Base-by-base conservation (phyloP, 352 stramenopile species). In the Phytopythium ostracodes region DNA sequence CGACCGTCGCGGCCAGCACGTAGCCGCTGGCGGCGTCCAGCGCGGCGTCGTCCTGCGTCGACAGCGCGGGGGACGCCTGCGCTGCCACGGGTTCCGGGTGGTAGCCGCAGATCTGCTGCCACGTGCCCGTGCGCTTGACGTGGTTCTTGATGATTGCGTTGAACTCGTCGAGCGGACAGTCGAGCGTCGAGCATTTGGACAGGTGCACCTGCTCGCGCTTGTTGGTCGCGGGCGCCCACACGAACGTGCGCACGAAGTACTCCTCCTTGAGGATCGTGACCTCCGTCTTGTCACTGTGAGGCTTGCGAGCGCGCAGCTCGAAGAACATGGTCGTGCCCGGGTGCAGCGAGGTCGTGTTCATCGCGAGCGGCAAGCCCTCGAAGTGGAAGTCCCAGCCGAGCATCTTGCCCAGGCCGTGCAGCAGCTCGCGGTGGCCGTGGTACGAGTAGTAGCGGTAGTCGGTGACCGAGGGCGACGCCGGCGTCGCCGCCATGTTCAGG, bases 61-160 rank as follows among this genome's bases (percentile, higher is more conserved):
- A 56, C 24, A 64, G 64, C 49, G 68, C 50, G 10, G 53, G 53
- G 35, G 53, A 59, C 8, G 52, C 33, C n/a, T 71, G 56, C 49
- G 69, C 66, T 7, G 64, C 29, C 17, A 62, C 36, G 3, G 70
- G 67, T n/a, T 50, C 53, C 25, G 66, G 66, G 49, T 81, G 57
- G 67, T 92, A 95, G 59, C 86, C 76, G 63, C 86, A 95, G 63
- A 95, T 95, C 46, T 84, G 66, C 59, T 95, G 68, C 86, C 86
- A 95, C 38, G 81, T 91, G 33, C 84, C 86, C 2, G 86, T 95
- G 51, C 56, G 66, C 25, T 71, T 66, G 31, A 91, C 76, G 72
- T 95, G 86, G 47, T 54, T 75, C 40, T 59, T 71, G 51, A 95
- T 88, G 64, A 95, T 95, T 17, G 62, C 38, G 35, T 71, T 87